These are phyloP conservation scores for Cucumis variabilis DNA, from an alignment of 331 rosid species.

Conservation along the genomic window DNA sequence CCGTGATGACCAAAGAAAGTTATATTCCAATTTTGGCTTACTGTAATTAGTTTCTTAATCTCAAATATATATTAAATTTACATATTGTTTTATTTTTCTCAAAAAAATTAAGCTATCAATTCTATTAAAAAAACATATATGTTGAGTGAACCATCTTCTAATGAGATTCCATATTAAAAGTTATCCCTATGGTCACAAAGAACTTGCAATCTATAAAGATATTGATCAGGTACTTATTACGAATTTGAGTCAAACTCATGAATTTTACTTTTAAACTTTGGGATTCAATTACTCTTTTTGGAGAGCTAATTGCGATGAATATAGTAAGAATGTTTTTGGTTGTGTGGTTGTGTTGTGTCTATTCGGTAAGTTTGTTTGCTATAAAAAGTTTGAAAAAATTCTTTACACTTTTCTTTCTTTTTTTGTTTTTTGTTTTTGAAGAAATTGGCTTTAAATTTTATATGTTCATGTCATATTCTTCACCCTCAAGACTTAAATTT, in stretches of 20 bases:
- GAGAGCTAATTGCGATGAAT: background rate
- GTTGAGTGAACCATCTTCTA: conserved; percentile 34
- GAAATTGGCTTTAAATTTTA: background rate
- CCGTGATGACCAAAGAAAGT: conserved; percentile 90
- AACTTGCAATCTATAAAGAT: conserved; percentile 93
- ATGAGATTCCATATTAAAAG: conserved; percentile 48
- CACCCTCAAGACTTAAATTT: background rate
- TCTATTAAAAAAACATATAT: background rate
- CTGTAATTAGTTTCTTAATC: conserved; percentile 65
- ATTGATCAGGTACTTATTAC: conserved; percentile 79
- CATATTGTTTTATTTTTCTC: no score
- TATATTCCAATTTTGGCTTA: conserved; percentile 94
- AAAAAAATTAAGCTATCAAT: no score
- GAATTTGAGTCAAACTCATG: conserved; percentile 29
- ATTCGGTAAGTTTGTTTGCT: background rate
- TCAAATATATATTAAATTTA: background rate
- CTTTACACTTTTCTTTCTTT: no score
- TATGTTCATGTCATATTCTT: background rate
- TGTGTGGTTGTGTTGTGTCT: background rate
- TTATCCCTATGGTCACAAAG: conserved; percentile 96
- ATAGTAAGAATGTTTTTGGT: background rate
- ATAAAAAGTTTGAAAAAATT: no score
- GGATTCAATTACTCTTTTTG: background rate
- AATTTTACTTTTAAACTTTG: conserved; percentile 30
- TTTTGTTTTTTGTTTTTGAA: no score